Conservation (phyloP, 2,329 filamentous ascomycete species). For the Xylariomycetidae sp. region DNA sequence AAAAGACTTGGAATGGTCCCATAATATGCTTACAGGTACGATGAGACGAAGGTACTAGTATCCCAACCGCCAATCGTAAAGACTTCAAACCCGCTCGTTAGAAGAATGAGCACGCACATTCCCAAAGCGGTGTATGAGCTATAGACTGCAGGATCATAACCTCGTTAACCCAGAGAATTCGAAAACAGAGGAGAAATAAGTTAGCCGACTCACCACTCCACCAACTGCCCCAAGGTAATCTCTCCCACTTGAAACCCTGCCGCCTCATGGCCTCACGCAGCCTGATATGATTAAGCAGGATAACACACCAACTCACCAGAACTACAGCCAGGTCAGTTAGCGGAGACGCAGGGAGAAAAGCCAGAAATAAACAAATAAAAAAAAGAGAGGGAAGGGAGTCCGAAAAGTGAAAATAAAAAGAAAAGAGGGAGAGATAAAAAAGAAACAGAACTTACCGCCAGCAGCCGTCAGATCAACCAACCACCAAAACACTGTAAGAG, state of each 20-base stretch:
- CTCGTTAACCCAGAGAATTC: neutral
- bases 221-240: slow-evolving; percentile 58
- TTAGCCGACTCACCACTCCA: slow-evolving; percentile 49
- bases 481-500: slow-evolving; percentile 63
- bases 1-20: neutral
- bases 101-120: slow-evolving; percentile 59
- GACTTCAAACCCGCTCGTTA: slow-evolving; percentile 65
- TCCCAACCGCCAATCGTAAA: slow-evolving; percentile 59
- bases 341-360: no score
- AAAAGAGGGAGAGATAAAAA: no score
- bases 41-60: slow-evolving; percentile 52
- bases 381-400: no score
- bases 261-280: slow-evolving; percentile 48
- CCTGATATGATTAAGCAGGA: slow-evolving; percentile 56
- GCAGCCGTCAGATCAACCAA: slow-evolving; percentile 57
- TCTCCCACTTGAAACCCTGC: slow-evolving; percentile 45
- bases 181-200: neutral
- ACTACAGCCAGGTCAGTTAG: no score
- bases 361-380: no score
- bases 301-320: slow-evolving; percentile 58
- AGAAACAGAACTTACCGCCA: no score
- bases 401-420: no score
- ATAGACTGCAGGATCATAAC: slow-evolving; percentile 47
- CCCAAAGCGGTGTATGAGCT: slow-evolving; percentile 56
- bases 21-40: slow-evolving; percentile 51